Conservation (phyloP, 352 stramenopile genomes). For the Globisporangium nodosum region DNA sequence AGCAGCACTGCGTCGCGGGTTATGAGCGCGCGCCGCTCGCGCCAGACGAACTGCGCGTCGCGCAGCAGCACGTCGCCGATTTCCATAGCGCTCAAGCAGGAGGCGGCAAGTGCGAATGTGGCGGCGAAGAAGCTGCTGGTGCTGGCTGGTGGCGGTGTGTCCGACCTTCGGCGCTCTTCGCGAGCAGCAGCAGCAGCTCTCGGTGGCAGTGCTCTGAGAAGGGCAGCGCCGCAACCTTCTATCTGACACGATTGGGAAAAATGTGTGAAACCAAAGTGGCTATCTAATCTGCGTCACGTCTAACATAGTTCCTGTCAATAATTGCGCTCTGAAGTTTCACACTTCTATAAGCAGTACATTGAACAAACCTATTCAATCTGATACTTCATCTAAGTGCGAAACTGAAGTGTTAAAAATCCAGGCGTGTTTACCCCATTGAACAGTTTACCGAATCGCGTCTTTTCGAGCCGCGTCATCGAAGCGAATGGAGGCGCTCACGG, state of each 20-base stretch:
- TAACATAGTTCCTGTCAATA: neutral
- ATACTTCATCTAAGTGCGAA: neutral
- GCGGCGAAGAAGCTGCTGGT: neutral
- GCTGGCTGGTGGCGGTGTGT: neutral
- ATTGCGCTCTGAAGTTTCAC: too few species aligned
- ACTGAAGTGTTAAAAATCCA: neutral
- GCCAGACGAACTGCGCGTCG: constrained; percentile 49
- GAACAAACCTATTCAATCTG: too few species aligned
- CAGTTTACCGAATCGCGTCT: neutral
- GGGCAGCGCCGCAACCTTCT: neutral
- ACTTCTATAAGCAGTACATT: too few species aligned
- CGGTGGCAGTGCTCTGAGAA: neutral
- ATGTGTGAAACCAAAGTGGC: neutral
- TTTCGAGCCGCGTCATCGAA: neutral
- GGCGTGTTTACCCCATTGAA: neutral
- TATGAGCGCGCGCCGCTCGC: constrained; percentile 24
- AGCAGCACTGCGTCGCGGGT: constrained; percentile 34
- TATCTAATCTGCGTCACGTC: too few species aligned
- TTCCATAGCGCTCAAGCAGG: constrained; percentile 22
- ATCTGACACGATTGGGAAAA: neutral
- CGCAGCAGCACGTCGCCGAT: constrained; percentile 42
- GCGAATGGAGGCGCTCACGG: constrained; percentile 69
- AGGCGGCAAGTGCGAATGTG: neutral
- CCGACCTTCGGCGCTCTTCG: constrained; percentile 1
- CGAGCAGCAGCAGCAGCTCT: neutral